Evolutionary conservation across 2,329 filamentous ascomycete species (phyloP), one percentile per base, ranked within the genome.

Genomic region (Diaporthe capsici): DNA sequence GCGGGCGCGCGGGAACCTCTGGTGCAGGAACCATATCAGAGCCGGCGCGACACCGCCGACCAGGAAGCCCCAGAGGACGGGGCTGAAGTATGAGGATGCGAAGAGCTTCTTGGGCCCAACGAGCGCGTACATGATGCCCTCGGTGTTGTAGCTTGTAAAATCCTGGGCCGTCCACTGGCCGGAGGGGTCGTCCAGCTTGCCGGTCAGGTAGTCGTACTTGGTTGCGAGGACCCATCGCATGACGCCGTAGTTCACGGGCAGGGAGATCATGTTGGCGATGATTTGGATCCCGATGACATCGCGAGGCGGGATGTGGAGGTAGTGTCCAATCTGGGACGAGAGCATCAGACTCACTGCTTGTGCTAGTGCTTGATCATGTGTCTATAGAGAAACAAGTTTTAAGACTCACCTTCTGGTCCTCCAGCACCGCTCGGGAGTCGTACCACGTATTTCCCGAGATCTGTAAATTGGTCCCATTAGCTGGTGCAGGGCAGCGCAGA

Each of bases 381-480:
- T 15, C 5, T 42, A 17, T 8, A 51, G 8, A 22, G 39, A 39
- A 49, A 22, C 9, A 1, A 20, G 4, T 22, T 3, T 1, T 3
- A 15, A 9, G 7, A 53, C 74, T 67, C 2, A 75, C 76, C 75
- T 79, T 79, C 53, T 79, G 77, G 37, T 79, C 76, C 44, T 79
- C 75, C 10, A 79, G 58, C 1, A 79, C 76, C 9, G 60, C 71
- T 2, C 57, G 53, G 13, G 73, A 77, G 34, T 78, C 77, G 49
- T 79, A 79, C 77, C 77, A 78, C 1, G 73, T 74, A 53, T 78
- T 79, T 22, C 77, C 78, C 0, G 78, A 78, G 25, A 79, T 79
- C 55, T 77, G 73, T 2, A 71, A 74, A 70, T n/a, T n/a, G n/a
- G 2, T 0, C 1, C n/a, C 7, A 28, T 51, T 28, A 72, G 17